Evolutionary conservation across 1,284 basidiomycete genomes (phyloP).

Genomic region (Xerocomus amazonicus): DNA sequence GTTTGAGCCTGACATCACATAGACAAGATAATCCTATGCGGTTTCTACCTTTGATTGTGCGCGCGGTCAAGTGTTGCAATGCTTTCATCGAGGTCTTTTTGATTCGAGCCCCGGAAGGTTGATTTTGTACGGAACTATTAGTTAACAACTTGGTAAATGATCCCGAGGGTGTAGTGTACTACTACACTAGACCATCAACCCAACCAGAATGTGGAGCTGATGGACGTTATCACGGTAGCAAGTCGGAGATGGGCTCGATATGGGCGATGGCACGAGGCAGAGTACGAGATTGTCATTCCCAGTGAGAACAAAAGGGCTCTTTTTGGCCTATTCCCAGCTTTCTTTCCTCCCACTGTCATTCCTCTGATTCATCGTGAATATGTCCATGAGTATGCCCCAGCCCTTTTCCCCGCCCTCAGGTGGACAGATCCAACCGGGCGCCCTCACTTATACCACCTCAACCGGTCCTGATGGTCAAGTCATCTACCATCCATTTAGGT

Average conservation of each 20-base stretch:
- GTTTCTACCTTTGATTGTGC: slow-evolving; percentile 4
- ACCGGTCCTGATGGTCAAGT: slow-evolving; percentile 54
- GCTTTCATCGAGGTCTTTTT: too few relatives aligned
- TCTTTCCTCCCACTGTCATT: slow-evolving; percentile 13
- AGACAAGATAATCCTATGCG: slow-evolving; percentile 28
- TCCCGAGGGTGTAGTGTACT: too few relatives aligned
- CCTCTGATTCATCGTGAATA: slow-evolving; percentile 19
- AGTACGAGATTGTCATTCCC: slow-evolving; percentile 16
- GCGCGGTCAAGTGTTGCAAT: too few relatives aligned
- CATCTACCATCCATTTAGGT: slow-evolving; percentile 71
- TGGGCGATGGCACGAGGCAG: slow-evolving; percentile 30
- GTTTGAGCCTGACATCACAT: slow-evolving; percentile 21
- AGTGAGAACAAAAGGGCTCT: slow-evolving; percentile 24
- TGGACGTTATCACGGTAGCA: not conserved
- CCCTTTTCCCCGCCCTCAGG: slow-evolving; percentile 32
- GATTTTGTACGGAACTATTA: too few relatives aligned
- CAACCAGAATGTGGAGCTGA: not conserved
- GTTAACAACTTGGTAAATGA: too few relatives aligned
- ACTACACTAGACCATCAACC: too few relatives aligned
- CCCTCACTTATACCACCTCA: slow-evolving; percentile 67
- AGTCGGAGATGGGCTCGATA: slow-evolving; percentile 33
- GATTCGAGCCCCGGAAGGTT: too few relatives aligned
- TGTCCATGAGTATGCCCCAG: slow-evolving; percentile 25
- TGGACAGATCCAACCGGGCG: slow-evolving; percentile 48
- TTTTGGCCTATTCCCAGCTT: slow-evolving; percentile 5